These are phyloP conservation scores for Coemansia sp. DNA, from an alignment of 192 early-diverging fungal genomes.

Conservation along the genomic window DNA sequence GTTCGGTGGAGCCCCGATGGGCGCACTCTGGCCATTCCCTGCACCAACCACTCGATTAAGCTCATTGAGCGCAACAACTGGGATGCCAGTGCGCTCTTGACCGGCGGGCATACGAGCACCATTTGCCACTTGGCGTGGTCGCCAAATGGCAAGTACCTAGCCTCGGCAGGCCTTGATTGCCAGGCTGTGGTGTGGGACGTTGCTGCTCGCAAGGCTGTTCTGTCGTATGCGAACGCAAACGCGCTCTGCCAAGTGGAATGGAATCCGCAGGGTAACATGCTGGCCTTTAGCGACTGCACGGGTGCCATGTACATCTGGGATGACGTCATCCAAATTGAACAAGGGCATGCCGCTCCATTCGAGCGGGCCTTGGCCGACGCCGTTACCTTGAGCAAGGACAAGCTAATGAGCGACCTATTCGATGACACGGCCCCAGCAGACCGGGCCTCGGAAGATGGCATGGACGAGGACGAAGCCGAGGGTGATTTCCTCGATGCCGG, in stretches of 20 bases:
- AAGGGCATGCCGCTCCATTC: conserved; percentile 42
- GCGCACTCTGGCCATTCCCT: conserved; percentile 59
- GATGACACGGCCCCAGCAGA: conserved; percentile 18
- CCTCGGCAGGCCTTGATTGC: conserved; percentile 48
- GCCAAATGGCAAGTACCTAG: conserved; percentile 61
- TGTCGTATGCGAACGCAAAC: conserved; percentile 34
- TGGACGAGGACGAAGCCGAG: conserved; percentile 13
- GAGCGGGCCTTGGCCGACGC: conserved; percentile 4
- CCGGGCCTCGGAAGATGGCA: conserved; percentile 5
- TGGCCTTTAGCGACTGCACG: conserved; percentile 58
- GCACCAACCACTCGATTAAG: conserved; percentile 42
- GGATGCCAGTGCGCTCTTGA: conserved; percentile 29
- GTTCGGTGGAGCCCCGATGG: conserved; percentile 68
- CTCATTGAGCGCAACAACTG: conserved; percentile 38
- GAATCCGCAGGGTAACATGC: conserved; percentile 64
- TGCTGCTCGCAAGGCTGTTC: conserved; percentile 48
- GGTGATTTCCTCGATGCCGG: conserved; percentile 15
- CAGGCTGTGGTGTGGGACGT: conserved; percentile 69
- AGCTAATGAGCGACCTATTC: conserved; percentile 55
- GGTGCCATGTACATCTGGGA: conserved; percentile 63
- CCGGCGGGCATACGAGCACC: conserved; percentile 41
- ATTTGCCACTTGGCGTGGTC: conserved; percentile 63
- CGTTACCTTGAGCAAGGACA: background rate
- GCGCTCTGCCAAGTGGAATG: conserved; percentile 61
- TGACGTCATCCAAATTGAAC: conserved; percentile 51